Evolutionary conservation across 164 flowering plant genomes (phyloP).

Genomic region (Amborella trichopoda): DNA sequence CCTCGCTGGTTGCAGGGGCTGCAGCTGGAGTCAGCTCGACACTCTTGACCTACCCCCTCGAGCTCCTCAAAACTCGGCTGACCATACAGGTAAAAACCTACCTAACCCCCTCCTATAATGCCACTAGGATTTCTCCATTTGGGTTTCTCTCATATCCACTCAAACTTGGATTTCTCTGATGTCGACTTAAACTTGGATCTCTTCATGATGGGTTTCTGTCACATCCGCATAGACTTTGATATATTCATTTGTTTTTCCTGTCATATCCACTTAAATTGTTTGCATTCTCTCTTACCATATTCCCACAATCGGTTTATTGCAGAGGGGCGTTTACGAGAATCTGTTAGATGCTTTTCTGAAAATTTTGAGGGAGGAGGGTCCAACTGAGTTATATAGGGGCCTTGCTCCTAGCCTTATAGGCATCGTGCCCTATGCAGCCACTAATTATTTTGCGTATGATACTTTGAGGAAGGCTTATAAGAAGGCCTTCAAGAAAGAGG

Average conservation of each 20-base stretch:
- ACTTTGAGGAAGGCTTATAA: conserved; percentile 53
- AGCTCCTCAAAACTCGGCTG: conserved; percentile 81
- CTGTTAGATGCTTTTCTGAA: conserved; percentile 74
- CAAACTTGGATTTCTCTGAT: too few species aligned
- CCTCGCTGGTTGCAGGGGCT: conserved; percentile 90
- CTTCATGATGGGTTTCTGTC: too few species aligned
- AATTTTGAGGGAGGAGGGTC: conserved; percentile 71
- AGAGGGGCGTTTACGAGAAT: conserved; percentile 69
- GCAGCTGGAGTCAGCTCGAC: conserved; percentile 96
- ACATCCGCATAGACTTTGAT: too few species aligned
- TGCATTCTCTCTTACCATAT: not conserved
- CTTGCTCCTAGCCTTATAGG: conserved; percentile 91
- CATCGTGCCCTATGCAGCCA: conserved; percentile 90
- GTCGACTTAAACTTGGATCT: too few species aligned
- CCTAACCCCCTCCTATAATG: too few species aligned
- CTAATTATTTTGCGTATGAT: conserved; percentile 89
- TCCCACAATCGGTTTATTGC: conserved; percentile 10
- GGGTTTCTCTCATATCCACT: too few species aligned
- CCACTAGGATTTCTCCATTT: too few species aligned
- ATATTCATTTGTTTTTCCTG: too few species aligned
- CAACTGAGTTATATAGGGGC: conserved; percentile 81
- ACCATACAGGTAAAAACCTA: conserved; percentile 86
- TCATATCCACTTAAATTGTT: not conserved
- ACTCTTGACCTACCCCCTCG: conserved; percentile 80
- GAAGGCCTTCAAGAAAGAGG: conserved; percentile 26